Evolutionary conservation across 2,329 filamentous ascomycete species (phyloP).

Genomic region (Paracorniculantispora psalliotae): DNA sequence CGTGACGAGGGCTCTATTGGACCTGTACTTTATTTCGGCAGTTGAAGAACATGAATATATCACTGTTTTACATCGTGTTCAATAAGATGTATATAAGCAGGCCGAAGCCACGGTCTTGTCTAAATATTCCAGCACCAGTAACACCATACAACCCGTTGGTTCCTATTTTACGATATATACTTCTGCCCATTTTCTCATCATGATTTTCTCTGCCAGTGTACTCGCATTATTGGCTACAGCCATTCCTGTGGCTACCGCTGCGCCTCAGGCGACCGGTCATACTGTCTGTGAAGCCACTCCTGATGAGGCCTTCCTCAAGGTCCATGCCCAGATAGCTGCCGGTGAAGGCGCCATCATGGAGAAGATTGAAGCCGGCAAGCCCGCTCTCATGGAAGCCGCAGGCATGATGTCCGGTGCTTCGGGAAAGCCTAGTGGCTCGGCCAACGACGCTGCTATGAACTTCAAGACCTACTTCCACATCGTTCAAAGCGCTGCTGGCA

Average conservation of each 20-base stretch:
- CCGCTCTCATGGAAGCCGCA: neutral
- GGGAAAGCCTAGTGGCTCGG: neutral
- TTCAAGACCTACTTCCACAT: constrained; percentile 7
- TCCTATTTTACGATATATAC: too few species aligned
- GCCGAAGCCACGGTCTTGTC: neutral
- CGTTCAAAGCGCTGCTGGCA: neutral
- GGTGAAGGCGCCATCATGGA: neutral
- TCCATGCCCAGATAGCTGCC: neutral
- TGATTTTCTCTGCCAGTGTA: neutral
- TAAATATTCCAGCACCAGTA: neutral
- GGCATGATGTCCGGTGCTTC: neutral
- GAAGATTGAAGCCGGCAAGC: neutral
- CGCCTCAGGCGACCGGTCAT: neutral
- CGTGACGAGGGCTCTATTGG: neutral
- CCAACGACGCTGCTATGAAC: neutral
- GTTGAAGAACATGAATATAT: neutral
- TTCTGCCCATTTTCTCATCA: too few species aligned
- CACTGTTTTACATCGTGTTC: neutral
- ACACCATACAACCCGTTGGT: too few species aligned
- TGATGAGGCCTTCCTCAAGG: neutral
- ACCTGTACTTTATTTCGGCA: neutral
- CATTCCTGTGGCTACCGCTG: neutral
- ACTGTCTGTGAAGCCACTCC: neutral
- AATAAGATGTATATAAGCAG: neutral
- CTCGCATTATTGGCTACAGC: neutral